These are phyloP conservation scores for Scorias spongiosa DNA, from an alignment of 2,329 filamentous ascomycete species.

Conservation along the genomic window DNA sequence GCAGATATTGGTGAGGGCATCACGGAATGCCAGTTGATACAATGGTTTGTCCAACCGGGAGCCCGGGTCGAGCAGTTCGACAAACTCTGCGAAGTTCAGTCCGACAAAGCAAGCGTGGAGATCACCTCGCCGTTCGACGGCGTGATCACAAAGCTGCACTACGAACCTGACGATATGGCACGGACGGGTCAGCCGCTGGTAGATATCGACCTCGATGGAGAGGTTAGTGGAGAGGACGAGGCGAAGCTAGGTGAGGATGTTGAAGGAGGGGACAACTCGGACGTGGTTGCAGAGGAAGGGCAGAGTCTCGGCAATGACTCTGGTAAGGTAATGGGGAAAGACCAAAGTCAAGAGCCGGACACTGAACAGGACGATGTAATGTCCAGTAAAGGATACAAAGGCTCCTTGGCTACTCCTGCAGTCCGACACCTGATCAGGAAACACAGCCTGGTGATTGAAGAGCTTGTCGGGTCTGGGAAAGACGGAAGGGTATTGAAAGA, in stretches of 20 bases:
- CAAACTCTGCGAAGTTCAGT: constrained; percentile 93
- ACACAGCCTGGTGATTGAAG: constrained; percentile 58
- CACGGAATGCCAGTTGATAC: constrained; percentile 95
- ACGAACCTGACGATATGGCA: constrained; percentile 90
- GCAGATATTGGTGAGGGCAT: constrained; percentile 91
- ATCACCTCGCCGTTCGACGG: constrained; percentile 94
- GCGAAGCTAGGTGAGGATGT: constrained; percentile 21
- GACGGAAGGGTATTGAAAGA: constrained; percentile 88
- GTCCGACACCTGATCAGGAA: constrained; percentile 80
- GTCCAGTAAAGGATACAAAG: constrained; percentile 41
- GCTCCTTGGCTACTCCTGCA: constrained; percentile 74
- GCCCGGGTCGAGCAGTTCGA: constrained; percentile 96
- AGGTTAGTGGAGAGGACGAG: constrained; percentile 48
- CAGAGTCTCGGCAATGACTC: constrained; percentile 6
- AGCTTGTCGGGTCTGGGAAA: constrained; percentile 72
- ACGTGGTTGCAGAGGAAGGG: constrained; percentile 2
- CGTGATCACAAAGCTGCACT: constrained; percentile 90
- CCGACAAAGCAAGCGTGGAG: constrained; percentile 67
- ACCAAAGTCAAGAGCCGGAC: not conserved
- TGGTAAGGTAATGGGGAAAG: constrained; percentile 7
- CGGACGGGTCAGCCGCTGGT: constrained; percentile 84
- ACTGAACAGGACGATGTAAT: constrained; percentile 16
- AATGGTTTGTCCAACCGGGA: constrained; percentile 97
- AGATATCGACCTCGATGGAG: constrained; percentile 83
- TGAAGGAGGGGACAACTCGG: constrained; percentile 5